Evolutionary conservation across 202 grass and related monocot species (phyloP).

Genomic region (Bolboschoenoplectus hybrid): DNA sequence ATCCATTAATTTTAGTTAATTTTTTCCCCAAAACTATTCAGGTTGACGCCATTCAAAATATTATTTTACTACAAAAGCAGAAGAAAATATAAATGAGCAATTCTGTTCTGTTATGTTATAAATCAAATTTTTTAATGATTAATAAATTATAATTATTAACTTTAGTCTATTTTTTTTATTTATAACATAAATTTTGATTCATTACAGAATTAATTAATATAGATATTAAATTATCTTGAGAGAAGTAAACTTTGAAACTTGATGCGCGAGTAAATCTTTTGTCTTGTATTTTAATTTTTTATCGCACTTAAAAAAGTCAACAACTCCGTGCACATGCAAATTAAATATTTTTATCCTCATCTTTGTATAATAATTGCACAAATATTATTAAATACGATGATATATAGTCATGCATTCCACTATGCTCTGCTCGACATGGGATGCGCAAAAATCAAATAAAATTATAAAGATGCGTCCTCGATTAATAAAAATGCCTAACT

Average conservation of each 20-base stretch:
- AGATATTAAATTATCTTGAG: too few relatives aligned
- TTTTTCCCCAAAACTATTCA: background rate
- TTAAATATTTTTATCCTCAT: background rate
- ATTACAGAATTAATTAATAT: too few relatives aligned
- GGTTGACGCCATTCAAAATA: background rate
- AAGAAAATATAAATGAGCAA: too few relatives aligned
- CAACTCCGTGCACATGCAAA: slow-evolving; percentile 14
- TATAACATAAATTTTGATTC: too few relatives aligned
- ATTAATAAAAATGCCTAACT: background rate
- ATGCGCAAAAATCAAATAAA: background rate
- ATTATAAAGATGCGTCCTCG: background rate
- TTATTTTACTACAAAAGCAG: too few relatives aligned
- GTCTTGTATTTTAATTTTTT: slow-evolving; percentile 23
- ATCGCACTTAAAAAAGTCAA: background rate
- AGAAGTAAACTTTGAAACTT: background rate
- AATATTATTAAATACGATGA: background rate
- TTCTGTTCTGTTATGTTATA: too few relatives aligned
- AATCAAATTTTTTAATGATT: too few relatives aligned
- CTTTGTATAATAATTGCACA: background rate
- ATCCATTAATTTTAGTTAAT: too few relatives aligned
- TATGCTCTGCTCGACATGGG: background rate
- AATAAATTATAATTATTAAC: too few relatives aligned
- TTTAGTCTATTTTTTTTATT: too few relatives aligned
- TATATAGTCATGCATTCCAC: slow-evolving; percentile 22
- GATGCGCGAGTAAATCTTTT: background rate